Evolutionary conservation across 768 basidiomycete species (phyloP), one percentile per base, ranked within the genome.

Genomic region (Crucibulum laeve): DNA sequence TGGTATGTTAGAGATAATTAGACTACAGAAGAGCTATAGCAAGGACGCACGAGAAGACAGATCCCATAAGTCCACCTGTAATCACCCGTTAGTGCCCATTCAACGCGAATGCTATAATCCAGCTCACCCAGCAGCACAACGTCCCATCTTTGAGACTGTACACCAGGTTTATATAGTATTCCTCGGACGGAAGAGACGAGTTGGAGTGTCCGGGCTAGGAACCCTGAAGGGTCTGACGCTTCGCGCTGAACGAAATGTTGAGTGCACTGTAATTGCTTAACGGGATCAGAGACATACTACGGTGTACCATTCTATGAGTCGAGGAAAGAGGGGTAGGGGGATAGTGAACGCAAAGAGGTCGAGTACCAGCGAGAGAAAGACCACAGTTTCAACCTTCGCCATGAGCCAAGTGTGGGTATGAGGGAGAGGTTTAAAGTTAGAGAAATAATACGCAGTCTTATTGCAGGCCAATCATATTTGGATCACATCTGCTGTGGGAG

Each of bases 301-400:
- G 1, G 82, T 84, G 59, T 92, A 94, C 87, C 87, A 92, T 66
- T 94, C 85, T 33, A 96, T 93, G 39, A 98, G 72, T n/a, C 94
- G 81, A n/a, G 95, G 95, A 63, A 97, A 97, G 23, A 97, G 78
- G 17, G 95, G 95, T n/a, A 97, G 74, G 7, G 92, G 93, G 36
- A 95, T 88, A 18, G 91, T 96, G 64, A 94, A 95, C 10, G 91
- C 90, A 75, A 74, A 68, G 18, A 99, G 79, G 63, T 99, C 95
- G 32, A 97, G 74, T 19, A 99, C 74, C 23, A 99, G 71, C 2
- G 93, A 93, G 41, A 91, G 57, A 65, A 99, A 97, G 35, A 97
- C 91, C 45, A 93, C 73, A 15, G 72, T 76, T 59, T 94, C 87
- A 42, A 93, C 77, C 53, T 70, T 80, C 32, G 67, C 69, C 81